phyloP scores from a whole-genome alignment of 148 eudicot species.

The Nepenthes gracilis region DNA sequence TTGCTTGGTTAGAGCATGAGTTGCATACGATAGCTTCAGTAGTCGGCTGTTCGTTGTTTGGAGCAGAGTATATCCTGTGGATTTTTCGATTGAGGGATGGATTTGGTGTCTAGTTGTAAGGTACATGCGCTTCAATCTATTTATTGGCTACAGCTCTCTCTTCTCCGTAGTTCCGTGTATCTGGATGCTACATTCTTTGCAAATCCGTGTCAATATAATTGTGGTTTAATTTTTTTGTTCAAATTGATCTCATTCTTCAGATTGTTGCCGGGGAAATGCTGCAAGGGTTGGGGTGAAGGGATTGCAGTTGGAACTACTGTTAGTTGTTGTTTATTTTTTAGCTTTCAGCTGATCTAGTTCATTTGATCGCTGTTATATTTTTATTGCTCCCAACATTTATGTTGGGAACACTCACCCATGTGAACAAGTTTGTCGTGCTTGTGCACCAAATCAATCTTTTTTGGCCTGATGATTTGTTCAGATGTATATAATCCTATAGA shows the following conservation, averaged over 20 bases:
- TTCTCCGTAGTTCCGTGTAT: neutral
- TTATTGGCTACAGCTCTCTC: neutral
- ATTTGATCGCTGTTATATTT: no score
- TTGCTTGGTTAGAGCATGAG: neutral
- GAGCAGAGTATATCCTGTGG: no score
- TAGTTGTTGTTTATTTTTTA: no score
- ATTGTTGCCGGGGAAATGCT: neutral
- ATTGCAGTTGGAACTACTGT: no score
- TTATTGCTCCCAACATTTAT: no score
- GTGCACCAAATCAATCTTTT: no score
- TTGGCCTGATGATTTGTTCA: no score
- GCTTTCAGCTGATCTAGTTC: no score
- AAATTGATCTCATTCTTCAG: neutral
- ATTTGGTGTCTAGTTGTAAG: constrained; percentile 73
- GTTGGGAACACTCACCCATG: no score
- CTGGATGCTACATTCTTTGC: neutral
- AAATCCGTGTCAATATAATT: neutral
- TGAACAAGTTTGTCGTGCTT: no score
- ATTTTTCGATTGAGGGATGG: constrained; percentile 21
- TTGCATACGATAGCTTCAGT: constrained; percentile 2
- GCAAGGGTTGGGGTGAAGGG: no score
- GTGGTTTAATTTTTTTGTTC: constrained; percentile 1
- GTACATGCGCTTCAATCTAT: constrained; percentile 16
- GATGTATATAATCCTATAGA: no score
- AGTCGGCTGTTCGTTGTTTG: neutral